phyloP scores from a whole-genome alignment of 176 grass and related monocot species.

The Oryza coarctata region DNA sequence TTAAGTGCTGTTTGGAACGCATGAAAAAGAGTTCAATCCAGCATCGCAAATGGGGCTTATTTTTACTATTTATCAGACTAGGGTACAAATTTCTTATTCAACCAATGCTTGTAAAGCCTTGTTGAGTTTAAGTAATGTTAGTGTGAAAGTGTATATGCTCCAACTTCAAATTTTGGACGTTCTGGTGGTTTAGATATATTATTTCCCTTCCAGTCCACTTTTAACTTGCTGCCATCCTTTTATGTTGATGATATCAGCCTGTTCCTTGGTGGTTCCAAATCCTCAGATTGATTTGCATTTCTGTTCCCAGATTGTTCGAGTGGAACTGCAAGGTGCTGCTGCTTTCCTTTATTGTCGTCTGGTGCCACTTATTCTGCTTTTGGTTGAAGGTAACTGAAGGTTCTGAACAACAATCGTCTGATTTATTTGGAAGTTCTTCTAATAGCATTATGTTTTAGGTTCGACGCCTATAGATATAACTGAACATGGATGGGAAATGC shows the following conservation, averaged over 20 bases:
- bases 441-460: constrained; percentile 44
- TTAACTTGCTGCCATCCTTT: not conserved
- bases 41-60: not conserved
- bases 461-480: constrained; percentile 76
- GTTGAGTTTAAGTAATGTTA: not conserved
- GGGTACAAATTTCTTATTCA: not conserved
- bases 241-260: not conserved
- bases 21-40: not conserved
- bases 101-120: not conserved
- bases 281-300: constrained; percentile 10
- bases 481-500: constrained; percentile 92
- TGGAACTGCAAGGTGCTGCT: constrained; percentile 64
- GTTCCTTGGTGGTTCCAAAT: not conserved
- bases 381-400: constrained; percentile 77
- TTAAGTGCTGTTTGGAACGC: not conserved
- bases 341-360: constrained; percentile 84
- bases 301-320: constrained; percentile 58
- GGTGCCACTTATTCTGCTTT: constrained; percentile 86
- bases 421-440: constrained; percentile 15
- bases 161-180: not conserved
- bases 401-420: not conserved
- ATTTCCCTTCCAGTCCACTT: not conserved
- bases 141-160: not conserved
- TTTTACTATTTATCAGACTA: not conserved
- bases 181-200: not conserved